Conservation (phyloP, 2,329 filamentous ascomycete species). For the Aspergillus ibericus region DNA sequence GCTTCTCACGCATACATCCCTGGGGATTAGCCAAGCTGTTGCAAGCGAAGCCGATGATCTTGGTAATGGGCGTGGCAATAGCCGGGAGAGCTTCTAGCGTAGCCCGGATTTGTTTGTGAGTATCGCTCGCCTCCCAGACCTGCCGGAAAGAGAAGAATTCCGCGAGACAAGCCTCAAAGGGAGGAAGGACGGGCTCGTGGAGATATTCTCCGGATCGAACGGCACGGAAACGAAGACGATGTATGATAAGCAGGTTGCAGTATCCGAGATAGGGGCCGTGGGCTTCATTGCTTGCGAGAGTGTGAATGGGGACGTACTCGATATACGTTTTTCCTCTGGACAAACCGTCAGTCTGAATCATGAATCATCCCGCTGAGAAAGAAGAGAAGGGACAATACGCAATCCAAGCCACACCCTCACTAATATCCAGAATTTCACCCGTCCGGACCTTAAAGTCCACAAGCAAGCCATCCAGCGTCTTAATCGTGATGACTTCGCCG, state of each 20-base stretch:
- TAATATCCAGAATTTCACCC: background rate
- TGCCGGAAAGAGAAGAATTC: background rate
- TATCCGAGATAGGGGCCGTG: no score
- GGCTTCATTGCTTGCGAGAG: no score
- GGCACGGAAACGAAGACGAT: no score
- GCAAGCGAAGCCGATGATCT: slow-evolving; percentile 4
- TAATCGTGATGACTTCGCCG: background rate
- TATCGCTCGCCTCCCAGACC: background rate
- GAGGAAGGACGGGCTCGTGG: no score
- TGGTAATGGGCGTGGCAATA: background rate
- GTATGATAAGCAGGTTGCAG: no score
- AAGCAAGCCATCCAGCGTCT: background rate
- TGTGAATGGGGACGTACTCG: background rate
- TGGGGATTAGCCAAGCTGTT: background rate
- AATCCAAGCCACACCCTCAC: background rate
- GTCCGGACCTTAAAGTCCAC: background rate
- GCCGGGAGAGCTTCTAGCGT: background rate
- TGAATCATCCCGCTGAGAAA: background rate
- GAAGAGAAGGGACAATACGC: background rate
- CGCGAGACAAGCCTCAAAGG: no score
- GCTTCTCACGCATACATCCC: background rate
- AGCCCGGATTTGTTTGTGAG: background rate
- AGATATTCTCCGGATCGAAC: no score
- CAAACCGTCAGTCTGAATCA: background rate
- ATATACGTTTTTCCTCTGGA: background rate